Base-by-base conservation (phyloP, 805 yeast species). In the Sugiyamaella americana region DNA sequence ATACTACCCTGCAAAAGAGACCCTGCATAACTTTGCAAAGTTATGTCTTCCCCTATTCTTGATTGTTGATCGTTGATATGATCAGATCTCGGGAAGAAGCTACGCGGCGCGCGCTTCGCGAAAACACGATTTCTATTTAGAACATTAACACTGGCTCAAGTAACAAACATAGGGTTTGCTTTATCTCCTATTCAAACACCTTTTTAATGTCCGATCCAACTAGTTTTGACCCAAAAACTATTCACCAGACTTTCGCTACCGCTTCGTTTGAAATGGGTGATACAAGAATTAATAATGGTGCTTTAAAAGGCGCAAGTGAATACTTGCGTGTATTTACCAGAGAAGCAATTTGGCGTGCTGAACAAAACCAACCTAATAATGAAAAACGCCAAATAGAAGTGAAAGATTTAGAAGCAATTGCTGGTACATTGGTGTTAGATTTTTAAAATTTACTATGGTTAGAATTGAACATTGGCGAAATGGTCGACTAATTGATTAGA, bases 341-440 rank as follows among this genome's bases (percentile, higher is more conserved):
- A 39, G 79, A 74, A 55, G 79, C 79, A 3, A 60, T 74, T n/a
- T 51, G 67, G 47, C 55, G 79, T 45, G 63, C 78, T 16, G 72
- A 73, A 44, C 71, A 70, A 37, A 10, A 24, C 16, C 18, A 35
- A 23, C 40, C 46, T 44, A 26, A 26, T 26, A 8, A 8, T 13
- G n/a, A n/a, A n/a, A n/a, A n/a, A n/a, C 11, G n/a, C 11, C n/a
- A 11, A 29, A 44, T 43, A 29, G 48, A 50, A n/a, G 46, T 48
- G 19, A 37, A 47, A 34, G 49, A 74, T 55, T 58, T 74, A 38
- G 60, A 66, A 3, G 67, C 66, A 40, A 58, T 73, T 3, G 74
- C 75, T 2, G 78, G 78, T 8, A 65, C 73, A 4, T 57, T 74
- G 20, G 65, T 72, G 24, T 57, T 74, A 42, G 79, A 74, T 44